Percentiles rank a stretch among this genome's conserved stretches.
Conservation (phyloP, 106 monocot genomes). For the Dioscorea dumetorum region DNA sequence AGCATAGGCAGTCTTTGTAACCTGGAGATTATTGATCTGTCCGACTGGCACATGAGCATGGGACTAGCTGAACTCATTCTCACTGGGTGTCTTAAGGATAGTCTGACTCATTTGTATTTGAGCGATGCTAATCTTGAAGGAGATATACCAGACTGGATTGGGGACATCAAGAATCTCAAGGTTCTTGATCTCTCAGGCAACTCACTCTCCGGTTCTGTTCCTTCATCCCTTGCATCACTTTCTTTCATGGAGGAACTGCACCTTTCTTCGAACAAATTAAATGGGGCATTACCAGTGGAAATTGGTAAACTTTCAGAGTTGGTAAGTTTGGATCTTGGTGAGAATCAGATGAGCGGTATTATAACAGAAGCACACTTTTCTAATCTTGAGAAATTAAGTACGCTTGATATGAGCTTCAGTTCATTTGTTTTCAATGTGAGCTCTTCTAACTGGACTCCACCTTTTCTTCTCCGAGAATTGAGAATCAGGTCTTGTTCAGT, state of each 20-base stretch:
- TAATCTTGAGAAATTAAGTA: neutral
- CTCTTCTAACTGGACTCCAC: constrained; percentile 21
- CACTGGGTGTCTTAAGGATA: neutral
- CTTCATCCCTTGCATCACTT: neutral
- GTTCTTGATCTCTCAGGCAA: constrained; percentile 2
- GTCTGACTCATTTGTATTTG: neutral
- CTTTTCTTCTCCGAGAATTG: constrained; percentile 8
- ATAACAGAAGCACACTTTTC: constrained; percentile 4
- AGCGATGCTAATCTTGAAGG: neutral
- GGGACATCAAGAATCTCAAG: neutral
- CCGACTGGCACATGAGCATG: neutral
- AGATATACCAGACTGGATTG: neutral
- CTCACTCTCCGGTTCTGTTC: constrained; percentile 7
- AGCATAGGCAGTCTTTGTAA: neutral
- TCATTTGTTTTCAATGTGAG: constrained; percentile 8
- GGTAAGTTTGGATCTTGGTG: neutral
- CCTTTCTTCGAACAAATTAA: too few relatives aligned
- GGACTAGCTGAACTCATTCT: neutral
- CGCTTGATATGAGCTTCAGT: constrained; percentile 1
- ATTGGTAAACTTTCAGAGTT: constrained; percentile 9
- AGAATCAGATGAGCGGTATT: constrained; percentile 7
- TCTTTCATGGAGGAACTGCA: too few relatives aligned
- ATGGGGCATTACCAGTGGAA: neutral
- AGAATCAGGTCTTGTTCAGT: constrained; percentile 7
- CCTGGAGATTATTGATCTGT: neutral